phyloP scores from a whole-genome alignment of 345 rosid genomes.

The Cardamine resedifolia region DNA sequence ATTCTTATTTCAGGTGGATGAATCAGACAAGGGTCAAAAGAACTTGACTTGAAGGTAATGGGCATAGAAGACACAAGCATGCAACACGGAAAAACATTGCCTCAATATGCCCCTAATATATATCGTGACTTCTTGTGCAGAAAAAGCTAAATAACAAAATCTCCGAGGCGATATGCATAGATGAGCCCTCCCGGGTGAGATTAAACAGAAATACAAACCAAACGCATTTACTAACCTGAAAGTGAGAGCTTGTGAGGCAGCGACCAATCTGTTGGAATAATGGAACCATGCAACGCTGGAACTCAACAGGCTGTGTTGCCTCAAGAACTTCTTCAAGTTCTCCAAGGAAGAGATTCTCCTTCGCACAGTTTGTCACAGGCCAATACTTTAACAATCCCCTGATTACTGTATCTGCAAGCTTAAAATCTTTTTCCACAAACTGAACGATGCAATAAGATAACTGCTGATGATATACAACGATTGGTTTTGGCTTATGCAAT shows the following conservation, averaged over 20 bases:
- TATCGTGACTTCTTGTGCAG: neutral
- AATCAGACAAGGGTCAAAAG: slow-evolving; percentile 1
- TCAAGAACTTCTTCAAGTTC: slow-evolving; percentile 96
- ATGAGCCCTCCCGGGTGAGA: neutral
- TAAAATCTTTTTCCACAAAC: slow-evolving; percentile 94
- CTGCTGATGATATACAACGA: slow-evolving; percentile 79
- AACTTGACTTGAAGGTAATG: slow-evolving; percentile 10
- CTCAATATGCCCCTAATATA: neutral
- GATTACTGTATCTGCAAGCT: slow-evolving; percentile 83
- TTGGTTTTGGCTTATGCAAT: slow-evolving; percentile 82
- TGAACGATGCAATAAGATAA: slow-evolving; percentile 82
- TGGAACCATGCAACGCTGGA: slow-evolving; percentile 87
- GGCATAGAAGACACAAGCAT: slow-evolving; percentile 13
- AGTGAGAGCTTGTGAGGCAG: slow-evolving; percentile 87
- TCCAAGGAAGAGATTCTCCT: slow-evolving; percentile 91
- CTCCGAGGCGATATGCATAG: neutral
- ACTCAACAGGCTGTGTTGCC: slow-evolving; percentile 81
- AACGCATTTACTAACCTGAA: slow-evolving; percentile 55
- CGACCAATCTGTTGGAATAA: slow-evolving; percentile 80
- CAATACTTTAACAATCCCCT: slow-evolving; percentile 89
- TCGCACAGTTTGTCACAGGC: slow-evolving; percentile 88
- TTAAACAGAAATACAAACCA: neutral
- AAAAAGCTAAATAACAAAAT: neutral
- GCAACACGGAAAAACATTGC: neutral
- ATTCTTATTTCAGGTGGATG: slow-evolving; percentile 6